A percentile compares a stretch with the other conserved stretches of the same genome.
Evolutionary conservation across 306 rosid genomes (phyloP).

Genomic region (Calophaca sinica): DNA sequence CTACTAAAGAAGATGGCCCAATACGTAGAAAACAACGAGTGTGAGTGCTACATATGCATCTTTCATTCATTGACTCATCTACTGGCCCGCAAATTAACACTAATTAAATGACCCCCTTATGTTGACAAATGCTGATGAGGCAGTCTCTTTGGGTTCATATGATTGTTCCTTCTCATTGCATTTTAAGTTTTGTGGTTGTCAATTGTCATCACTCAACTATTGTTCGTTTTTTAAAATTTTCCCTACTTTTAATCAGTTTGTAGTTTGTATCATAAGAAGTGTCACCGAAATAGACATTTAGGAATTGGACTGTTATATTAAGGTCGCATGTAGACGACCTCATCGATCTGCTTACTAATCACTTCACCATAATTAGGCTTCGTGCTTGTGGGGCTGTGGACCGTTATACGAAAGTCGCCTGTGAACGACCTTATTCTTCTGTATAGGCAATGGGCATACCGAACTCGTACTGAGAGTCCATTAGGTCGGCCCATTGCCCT

Average conservation of each 20-base stretch:
- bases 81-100: slow-evolving; percentile 50
- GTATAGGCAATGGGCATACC: too few relatives aligned
- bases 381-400: too few relatives aligned
- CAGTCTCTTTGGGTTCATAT: slow-evolving; percentile 48
- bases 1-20: slow-evolving; percentile 43
- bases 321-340: too few relatives aligned
- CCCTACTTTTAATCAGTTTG: slow-evolving; percentile 23
- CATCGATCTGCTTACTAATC: too few relatives aligned
- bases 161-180: slow-evolving; percentile 49
- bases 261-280: slow-evolving; percentile 10
- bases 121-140: slow-evolving; percentile 46
- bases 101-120: slow-evolving; percentile 45
- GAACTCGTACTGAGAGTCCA: too few relatives aligned
- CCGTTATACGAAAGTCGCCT: too few relatives aligned
- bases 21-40: slow-evolving; percentile 48
- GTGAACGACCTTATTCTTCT: too few relatives aligned
- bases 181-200: too few relatives aligned
- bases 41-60: slow-evolving; percentile 48
- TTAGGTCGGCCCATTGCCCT: too few relatives aligned
- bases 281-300: slow-evolving; percentile 33
- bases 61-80: slow-evolving; percentile 43
- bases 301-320: slow-evolving; percentile 7
- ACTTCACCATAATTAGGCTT: too few relatives aligned
- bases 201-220: too few relatives aligned
- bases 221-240: too few relatives aligned